phyloP scores from a whole-genome alignment of 2,329 filamentous ascomycete genomes.

The Ramichloridium luteum region DNA sequence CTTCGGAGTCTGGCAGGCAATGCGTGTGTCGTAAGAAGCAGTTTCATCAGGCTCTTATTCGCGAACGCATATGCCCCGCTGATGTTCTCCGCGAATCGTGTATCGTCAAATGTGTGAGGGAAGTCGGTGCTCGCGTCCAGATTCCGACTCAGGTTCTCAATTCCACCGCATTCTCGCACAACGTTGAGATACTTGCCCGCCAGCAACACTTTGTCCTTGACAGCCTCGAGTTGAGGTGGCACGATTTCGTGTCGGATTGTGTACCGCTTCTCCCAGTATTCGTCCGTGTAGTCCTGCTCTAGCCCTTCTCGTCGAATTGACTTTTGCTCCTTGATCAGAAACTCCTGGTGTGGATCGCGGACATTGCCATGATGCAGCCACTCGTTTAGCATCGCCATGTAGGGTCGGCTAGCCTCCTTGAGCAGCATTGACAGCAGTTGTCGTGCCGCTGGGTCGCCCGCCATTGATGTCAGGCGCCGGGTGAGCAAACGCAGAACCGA shows the following conservation, averaged over 20 bases:
- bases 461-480: slow-evolving; percentile 73
- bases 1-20: slow-evolving; percentile 77
- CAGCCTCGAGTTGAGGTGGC: slow-evolving; percentile 77
- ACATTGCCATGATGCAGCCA: slow-evolving; percentile 96
- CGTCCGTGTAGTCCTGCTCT: slow-evolving; percentile 94
- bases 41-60: slow-evolving; percentile 80
- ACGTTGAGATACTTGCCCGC: slow-evolving; percentile 98
- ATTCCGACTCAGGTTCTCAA: slow-evolving; percentile 45
- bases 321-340: slow-evolving; percentile 89
- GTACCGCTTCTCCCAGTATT: slow-evolving; percentile 98
- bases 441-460: slow-evolving; percentile 80
- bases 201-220: slow-evolving; percentile 88
- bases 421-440: slow-evolving; percentile 69
- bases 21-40: slow-evolving; percentile 85
- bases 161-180: slow-evolving; percentile 89
- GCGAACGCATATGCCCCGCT: slow-evolving; percentile 90
- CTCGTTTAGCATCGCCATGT: slow-evolving; percentile 97
- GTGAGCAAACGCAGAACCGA: slow-evolving; percentile 83
- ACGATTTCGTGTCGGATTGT: slow-evolving; percentile 86
- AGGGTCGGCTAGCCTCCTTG: slow-evolving; percentile 79
- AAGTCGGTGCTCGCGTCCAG: slow-evolving; percentile 82
- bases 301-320: slow-evolving; percentile 83
- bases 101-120: slow-evolving; percentile 86
- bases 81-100: slow-evolving; percentile 85
- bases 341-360: slow-evolving; percentile 85